Percentiles rank a stretch among this genome's conserved stretches.
Conservation (phyloP, 768 basidiomycete genomes). For the Clitopilus passeckerianus region DNA sequence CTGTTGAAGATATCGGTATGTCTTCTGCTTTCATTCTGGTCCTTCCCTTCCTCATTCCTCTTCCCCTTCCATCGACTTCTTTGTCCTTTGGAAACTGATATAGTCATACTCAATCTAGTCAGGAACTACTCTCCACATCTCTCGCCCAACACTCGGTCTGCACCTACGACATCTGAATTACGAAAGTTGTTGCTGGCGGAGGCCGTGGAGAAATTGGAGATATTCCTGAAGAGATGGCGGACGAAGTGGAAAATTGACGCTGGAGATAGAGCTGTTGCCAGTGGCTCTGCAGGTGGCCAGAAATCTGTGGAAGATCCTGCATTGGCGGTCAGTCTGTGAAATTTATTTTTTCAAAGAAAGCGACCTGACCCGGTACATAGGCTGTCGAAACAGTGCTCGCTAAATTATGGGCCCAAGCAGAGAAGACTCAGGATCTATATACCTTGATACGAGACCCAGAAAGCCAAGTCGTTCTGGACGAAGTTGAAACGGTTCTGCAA, state of each 20-base stretch:
- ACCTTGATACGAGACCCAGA: constrained; percentile 46
- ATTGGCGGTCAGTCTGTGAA: constrained; percentile 8
- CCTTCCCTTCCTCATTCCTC: constrained; percentile 10
- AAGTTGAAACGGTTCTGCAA: constrained; percentile 57
- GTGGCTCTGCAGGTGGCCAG: constrained; percentile 4
- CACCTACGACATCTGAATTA: constrained; percentile 69
- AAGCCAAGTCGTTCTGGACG: constrained; percentile 50
- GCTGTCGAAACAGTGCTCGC: constrained; percentile 78
- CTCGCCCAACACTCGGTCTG: constrained; percentile 57
- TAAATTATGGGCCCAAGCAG: constrained; percentile 64
- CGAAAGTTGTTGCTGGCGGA: constrained; percentile 55
- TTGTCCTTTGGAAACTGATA: constrained; percentile 60
- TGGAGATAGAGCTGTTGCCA: constrained; percentile 9
- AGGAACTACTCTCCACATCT: constrained; percentile 90
- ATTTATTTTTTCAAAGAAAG: background rate
- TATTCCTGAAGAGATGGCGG: constrained; percentile 60
- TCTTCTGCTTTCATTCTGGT: constrained; percentile 20
- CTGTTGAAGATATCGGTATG: constrained; percentile 86
- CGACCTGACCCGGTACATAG: constrained; percentile 25
- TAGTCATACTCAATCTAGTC: constrained; percentile 88
- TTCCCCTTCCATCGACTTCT: constrained; percentile 10
- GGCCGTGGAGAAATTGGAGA: constrained; percentile 73
- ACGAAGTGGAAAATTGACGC: constrained; percentile 35
- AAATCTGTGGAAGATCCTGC: constrained; percentile 5
- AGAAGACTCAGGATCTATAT: constrained; percentile 59